These are phyloP conservation scores for Hanseniaspora valbyensis DNA, from an alignment of 805 yeast species.

Conservation along the genomic window DNA sequence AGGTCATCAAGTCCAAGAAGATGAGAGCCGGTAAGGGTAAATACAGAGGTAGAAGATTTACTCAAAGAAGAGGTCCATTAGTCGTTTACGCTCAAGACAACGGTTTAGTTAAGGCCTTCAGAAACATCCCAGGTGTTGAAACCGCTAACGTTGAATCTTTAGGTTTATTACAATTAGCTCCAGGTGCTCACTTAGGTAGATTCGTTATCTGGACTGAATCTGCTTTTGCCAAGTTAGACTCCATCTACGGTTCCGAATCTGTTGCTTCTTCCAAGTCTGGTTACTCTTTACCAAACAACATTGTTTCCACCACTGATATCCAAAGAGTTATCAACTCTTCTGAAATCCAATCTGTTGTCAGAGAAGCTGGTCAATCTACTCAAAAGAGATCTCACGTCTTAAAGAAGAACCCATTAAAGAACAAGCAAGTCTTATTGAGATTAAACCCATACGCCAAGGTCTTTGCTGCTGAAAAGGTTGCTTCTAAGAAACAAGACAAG, in stretches of 20 bases:
- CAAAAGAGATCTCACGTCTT: conserved; percentile 90
- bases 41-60: conserved; percentile 98
- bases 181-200: conserved; percentile 99
- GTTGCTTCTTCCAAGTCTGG: conserved; percentile 74
- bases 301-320: conserved; percentile 89
- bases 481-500: conserved; percentile 65
- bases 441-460: conserved; percentile 99
- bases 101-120: conserved; percentile 95
- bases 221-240: conserved; percentile 93
- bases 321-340: conserved; percentile 97
- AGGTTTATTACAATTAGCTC: conserved; percentile 96
- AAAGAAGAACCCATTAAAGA: conserved; percentile 99
- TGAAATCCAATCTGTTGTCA: conserved; percentile 94
- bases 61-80: conserved; percentile 99
- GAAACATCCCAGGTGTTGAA: conserved; percentile 99
- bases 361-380: conserved; percentile 89
- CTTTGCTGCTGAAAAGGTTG: conserved; percentile 81
- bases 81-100: conserved; percentile 97
- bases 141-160: conserved; percentile 83
- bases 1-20: conserved; percentile 97
- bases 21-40: conserved; percentile 99
- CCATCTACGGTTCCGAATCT: conserved; percentile 91
- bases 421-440: conserved; percentile 96
- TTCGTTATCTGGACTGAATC: conserved; percentile 99
- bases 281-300: conserved; percentile 88